Conservation (phyloP, 345 rosid genomes). For the Noccaea caerulescens region DNA sequence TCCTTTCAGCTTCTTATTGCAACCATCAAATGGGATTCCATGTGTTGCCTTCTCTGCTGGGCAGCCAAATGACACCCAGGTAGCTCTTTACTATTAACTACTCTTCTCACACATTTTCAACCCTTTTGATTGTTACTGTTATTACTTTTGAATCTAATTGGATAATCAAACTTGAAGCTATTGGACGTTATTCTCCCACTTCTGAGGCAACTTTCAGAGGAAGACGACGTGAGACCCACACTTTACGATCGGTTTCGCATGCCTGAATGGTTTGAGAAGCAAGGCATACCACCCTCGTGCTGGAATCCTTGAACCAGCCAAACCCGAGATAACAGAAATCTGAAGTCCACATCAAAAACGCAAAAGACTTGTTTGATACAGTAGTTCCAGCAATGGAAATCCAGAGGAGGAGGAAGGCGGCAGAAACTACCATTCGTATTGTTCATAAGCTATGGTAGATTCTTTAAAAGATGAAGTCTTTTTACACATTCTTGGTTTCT, state of each 20-base stretch:
- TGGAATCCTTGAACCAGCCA: slow-evolving; percentile 25
- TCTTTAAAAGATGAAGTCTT: slow-evolving; percentile 15
- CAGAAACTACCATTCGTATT: slow-evolving; percentile 43
- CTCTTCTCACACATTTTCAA: slow-evolving; percentile 2
- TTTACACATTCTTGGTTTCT: slow-evolving; percentile 35
- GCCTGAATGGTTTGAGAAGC: slow-evolving; percentile 97
- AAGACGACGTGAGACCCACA: slow-evolving; percentile 75
- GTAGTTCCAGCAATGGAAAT: slow-evolving; percentile 29
- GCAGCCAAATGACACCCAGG: slow-evolving; percentile 84
- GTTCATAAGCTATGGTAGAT: slow-evolving; percentile 43
- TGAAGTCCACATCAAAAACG: neutral
- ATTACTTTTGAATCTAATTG: slow-evolving; percentile 5
- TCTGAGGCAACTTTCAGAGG: slow-evolving; percentile 78
- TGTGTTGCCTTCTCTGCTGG: slow-evolving; percentile 88
- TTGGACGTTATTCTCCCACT: slow-evolving; percentile 91
- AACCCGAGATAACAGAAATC: neutral
- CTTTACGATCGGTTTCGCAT: slow-evolving; percentile 82
- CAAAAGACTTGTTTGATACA: slow-evolving; percentile 31
- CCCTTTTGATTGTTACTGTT: neutral
- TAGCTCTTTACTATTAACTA: slow-evolving; percentile 52
- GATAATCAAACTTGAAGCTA: slow-evolving; percentile 57
- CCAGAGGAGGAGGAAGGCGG: slow-evolving; percentile 24
- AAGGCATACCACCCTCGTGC: slow-evolving; percentile 80
- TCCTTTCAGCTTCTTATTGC: slow-evolving; percentile 95
- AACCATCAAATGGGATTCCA: slow-evolving; percentile 95